Percentiles rank a stretch among this genome's conserved stretches.
Conservation (phyloP, 2,329 filamentous ascomycete genomes). For the Penicillium italicum region DNA sequence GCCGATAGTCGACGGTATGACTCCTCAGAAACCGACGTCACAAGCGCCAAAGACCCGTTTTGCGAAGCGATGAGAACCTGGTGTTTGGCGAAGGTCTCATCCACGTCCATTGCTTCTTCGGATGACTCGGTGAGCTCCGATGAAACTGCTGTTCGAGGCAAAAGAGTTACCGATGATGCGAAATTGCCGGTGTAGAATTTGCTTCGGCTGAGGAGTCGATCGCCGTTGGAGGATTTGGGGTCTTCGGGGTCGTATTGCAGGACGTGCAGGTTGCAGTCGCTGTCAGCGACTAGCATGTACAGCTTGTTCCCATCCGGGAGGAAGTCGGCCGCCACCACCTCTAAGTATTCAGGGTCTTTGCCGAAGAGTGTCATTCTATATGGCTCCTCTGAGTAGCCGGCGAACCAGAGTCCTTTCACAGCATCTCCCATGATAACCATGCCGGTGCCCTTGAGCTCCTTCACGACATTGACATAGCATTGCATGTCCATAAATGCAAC, state of each 20-base stretch:
- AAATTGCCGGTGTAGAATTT: conserved; percentile 84
- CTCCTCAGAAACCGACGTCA: conserved; percentile 74
- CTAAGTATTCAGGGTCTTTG: conserved; percentile 74
- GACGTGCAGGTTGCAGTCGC: conserved; percentile 80
- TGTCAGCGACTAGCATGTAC: conserved; percentile 77
- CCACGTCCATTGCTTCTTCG: conserved; percentile 40
- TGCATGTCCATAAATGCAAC: conserved; percentile 98
- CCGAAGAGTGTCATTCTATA: conserved; percentile 93
- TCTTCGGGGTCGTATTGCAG: conserved; percentile 95
- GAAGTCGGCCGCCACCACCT: conserved; percentile 80
- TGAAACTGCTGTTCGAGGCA: conserved; percentile 62
- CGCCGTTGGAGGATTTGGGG: conserved; percentile 86
- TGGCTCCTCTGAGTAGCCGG: conserved; percentile 92
- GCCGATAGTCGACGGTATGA: conserved; percentile 80
- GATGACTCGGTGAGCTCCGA: conserved; percentile 35
- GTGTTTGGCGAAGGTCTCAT: conserved; percentile 35
- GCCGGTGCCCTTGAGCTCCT: conserved; percentile 77
- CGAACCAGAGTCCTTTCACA: conserved; percentile 92
- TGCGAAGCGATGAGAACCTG: conserved; percentile 68
- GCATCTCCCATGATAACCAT: conserved; percentile 85
- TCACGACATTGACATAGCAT: conserved; percentile 83
- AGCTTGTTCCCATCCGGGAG: conserved; percentile 80
- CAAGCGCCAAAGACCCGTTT: conserved; percentile 70
- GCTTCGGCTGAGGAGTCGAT: conserved; percentile 78
- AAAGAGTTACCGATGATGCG: conserved; percentile 68